phyloP scores from a whole-genome alignment of 331 rosid genomes.

The Quercus phellos region DNA sequence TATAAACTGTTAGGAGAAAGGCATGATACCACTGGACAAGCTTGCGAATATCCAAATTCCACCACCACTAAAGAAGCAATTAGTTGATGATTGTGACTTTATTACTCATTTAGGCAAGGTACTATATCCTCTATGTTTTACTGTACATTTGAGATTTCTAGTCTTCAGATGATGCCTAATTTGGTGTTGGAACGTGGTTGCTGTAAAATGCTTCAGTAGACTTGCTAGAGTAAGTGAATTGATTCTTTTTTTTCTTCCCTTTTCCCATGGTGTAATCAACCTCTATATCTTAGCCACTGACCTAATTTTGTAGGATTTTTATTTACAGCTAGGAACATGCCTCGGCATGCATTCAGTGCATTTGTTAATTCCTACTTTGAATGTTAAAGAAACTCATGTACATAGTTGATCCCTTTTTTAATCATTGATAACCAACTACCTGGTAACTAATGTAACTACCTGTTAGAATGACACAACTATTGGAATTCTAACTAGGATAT shows the following conservation, averaged over 20 bases:
- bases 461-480: neutral
- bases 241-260: neutral
- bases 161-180: constrained; percentile 3
- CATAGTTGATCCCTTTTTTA: neutral
- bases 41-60: constrained; percentile 66
- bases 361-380: neutral
- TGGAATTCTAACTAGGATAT: neutral
- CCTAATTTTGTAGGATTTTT: neutral
- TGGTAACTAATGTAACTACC: neutral
- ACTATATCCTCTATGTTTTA: constrained; percentile 10
- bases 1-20: constrained; percentile 40
- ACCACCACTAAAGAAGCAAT: constrained; percentile 58
- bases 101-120: constrained; percentile 86
- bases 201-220: neutral
- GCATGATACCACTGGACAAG: constrained; percentile 35
- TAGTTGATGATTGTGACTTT: constrained; percentile 78
- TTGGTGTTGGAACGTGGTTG: constrained; percentile 10
- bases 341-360: neutral
- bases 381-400: neutral
- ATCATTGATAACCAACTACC: neutral
- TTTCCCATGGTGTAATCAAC: neutral
- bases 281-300: neutral
- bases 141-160: neutral
- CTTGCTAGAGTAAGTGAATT: neutral
- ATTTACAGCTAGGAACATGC: neutral